These are phyloP conservation scores for Sclerospora graminicola DNA, from an alignment of 352 stramenopile species.

Conservation along the genomic window DNA sequence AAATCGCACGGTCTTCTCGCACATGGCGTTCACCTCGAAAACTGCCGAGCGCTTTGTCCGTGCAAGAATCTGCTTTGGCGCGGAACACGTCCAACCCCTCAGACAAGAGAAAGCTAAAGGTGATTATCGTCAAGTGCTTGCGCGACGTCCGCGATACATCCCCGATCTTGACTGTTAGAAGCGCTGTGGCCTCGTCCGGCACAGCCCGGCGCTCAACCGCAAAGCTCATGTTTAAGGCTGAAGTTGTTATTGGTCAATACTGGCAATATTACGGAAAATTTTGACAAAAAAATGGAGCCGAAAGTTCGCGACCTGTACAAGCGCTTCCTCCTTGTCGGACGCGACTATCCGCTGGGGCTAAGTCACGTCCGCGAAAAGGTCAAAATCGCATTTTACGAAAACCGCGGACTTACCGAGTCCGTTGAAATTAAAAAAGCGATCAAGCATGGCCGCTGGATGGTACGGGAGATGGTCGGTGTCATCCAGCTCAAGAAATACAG, in stretches of 20 bases:
- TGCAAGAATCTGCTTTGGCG: constrained; percentile 52
- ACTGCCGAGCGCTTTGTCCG: constrained; percentile 38
- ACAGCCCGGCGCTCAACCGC: constrained; percentile 15
- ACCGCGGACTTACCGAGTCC: constrained; percentile 53
- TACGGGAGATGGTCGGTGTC: constrained; percentile 93
- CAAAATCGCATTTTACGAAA: constrained; percentile 88
- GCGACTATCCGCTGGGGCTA: constrained; percentile 91
- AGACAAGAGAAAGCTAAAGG: constrained; percentile 55
- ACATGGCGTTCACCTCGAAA: constrained; percentile 34
- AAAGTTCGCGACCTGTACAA: constrained; percentile 95
- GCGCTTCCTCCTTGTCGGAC: constrained; percentile 87
- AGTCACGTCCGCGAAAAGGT: constrained; percentile 86
- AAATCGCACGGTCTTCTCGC: constrained; percentile 53
- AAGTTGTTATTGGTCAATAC: not conserved
- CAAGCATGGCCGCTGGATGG: constrained; percentile 87
- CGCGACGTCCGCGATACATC: constrained; percentile 57
- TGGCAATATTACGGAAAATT: too few relatives aligned
- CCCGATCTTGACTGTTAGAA: constrained; percentile 70
- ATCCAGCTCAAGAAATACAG: constrained; percentile 98
- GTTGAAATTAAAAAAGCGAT: constrained; percentile 88
- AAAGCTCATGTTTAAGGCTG: constrained; percentile 9
- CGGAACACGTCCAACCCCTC: constrained; percentile 70
- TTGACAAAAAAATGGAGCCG: constrained; percentile 40
- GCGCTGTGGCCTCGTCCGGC: constrained; percentile 52
- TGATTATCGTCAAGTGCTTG: constrained; percentile 48